Evolutionary conservation across 2,329 filamentous ascomycete species (phyloP).

Genomic region (Sordariomycetes sp.): DNA sequence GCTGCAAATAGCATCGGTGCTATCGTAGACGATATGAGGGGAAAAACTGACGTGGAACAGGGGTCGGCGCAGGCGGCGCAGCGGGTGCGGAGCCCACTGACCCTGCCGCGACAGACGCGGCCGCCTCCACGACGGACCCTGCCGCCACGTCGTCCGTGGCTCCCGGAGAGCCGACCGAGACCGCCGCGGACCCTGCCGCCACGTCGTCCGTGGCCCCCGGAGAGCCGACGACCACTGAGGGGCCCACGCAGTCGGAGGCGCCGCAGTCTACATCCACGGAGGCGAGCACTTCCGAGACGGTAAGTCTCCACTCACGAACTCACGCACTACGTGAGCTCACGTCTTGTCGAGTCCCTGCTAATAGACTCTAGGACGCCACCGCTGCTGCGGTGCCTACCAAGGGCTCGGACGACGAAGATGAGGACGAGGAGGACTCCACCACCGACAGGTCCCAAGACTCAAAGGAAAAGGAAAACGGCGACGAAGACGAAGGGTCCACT

Average conservation of each 20-base stretch:
- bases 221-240: conserved; percentile 3
- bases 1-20: too few species aligned
- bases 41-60: too few species aligned
- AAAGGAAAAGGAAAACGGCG: not conserved
- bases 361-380: not conserved
- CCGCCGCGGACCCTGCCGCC: not conserved
- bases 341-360: not conserved
- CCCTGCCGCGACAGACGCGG: too few species aligned
- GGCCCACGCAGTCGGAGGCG: not conserved
- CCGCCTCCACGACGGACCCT: too few species aligned
- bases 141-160: too few species aligned
- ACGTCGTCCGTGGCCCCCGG: not conserved
- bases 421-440: not conserved
- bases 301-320: not conserved
- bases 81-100: too few species aligned
- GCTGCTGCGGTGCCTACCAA: not conserved
- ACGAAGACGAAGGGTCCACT: conserved; percentile 3
- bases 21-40: too few species aligned
- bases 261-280: not conserved
- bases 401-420: not conserved
- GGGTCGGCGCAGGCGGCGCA: too few species aligned
- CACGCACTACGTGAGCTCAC: too few species aligned
- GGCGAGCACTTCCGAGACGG: not conserved
- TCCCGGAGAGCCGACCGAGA: not conserved
- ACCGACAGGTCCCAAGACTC: not conserved